These are phyloP conservation scores for Vachellia pachyceras DNA, from an alignment of 306 rosid genomes.

Conservation along the genomic window DNA sequence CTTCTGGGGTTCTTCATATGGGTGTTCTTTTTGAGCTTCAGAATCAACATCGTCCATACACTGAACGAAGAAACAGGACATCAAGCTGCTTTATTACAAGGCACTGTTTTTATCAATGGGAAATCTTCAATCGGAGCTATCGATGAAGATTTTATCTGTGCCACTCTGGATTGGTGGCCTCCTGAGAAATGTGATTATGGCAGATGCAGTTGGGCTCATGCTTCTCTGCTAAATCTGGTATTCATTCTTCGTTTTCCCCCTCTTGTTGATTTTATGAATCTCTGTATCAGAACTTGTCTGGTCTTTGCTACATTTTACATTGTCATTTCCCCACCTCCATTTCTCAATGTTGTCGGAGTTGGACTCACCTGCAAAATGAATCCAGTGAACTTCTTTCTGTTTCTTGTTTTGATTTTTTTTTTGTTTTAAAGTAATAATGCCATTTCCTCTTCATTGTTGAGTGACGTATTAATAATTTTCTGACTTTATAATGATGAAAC, in stretches of 20 bases:
- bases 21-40: conserved; percentile 46
- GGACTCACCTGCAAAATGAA: too few relatives aligned
- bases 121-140: conserved; percentile 61
- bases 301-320: not conserved
- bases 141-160: conserved; percentile 86
- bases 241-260: not conserved
- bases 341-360: too few relatives aligned
- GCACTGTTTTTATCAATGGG: conserved; percentile 60
- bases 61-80: conserved; percentile 34
- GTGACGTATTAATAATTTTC: too few relatives aligned
- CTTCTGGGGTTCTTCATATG: conserved; percentile 57
- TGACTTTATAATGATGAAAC: not conserved
- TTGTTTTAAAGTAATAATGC: too few relatives aligned
- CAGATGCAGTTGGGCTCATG: conserved; percentile 84
- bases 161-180: conserved; percentile 99
- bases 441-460: conserved; percentile 27
- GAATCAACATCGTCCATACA: conserved; percentile 44
- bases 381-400: conserved; percentile 6
- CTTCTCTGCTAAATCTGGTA: conserved; percentile 94
- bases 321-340: conserved; percentile 29
- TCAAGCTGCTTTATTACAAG: conserved; percentile 45
- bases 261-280: conserved; percentile 34
- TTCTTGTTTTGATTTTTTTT: not conserved
- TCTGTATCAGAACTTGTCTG: not conserved
- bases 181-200: conserved; percentile 97